phyloP scores from a whole-genome alignment of 1,284 basidiomycete genomes.

The Porogramme epimiltina region DNA sequence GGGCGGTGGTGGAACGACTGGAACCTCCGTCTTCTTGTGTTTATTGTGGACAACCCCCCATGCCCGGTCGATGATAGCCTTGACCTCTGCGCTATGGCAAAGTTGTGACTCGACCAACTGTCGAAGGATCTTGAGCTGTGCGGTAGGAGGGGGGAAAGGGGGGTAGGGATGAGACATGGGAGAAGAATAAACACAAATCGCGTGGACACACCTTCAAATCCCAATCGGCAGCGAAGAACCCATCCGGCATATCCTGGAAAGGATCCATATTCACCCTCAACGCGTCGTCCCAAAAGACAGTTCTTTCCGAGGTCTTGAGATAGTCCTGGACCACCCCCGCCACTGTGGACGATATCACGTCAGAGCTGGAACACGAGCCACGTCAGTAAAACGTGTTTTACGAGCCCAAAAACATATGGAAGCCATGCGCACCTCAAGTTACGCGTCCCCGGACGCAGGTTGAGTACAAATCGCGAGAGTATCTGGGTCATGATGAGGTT shows the following conservation, averaged over 20 bases:
- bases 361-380: conserved; percentile 51
- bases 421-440: conserved; percentile 70
- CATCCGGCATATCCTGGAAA: conserved; percentile 58
- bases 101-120: conserved; percentile 81
- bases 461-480: conserved; percentile 73
- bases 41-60: conserved; percentile 82
- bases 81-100: conserved; percentile 64
- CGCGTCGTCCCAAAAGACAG: conserved; percentile 76
- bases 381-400: conserved; percentile 36
- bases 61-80: conserved; percentile 73
- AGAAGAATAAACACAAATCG: conserved; percentile 17
- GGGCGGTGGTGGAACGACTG: conserved; percentile 52
- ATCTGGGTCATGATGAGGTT: conserved; percentile 71
- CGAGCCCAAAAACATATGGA: conserved; percentile 25
- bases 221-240: conserved; percentile 76
- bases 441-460: conserved; percentile 81
- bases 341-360: conserved; percentile 75
- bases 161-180: conserved; percentile 9
- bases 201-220: conserved; percentile 66
- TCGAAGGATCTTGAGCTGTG: conserved; percentile 75
- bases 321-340: conserved; percentile 67
- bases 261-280: conserved; percentile 68
- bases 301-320: conserved; percentile 70
- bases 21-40: conserved; percentile 73
- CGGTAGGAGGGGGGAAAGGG: background rate